Conservation (phyloP, 176 grass and related monocot genomes). For the Eleusine indica region DNA sequence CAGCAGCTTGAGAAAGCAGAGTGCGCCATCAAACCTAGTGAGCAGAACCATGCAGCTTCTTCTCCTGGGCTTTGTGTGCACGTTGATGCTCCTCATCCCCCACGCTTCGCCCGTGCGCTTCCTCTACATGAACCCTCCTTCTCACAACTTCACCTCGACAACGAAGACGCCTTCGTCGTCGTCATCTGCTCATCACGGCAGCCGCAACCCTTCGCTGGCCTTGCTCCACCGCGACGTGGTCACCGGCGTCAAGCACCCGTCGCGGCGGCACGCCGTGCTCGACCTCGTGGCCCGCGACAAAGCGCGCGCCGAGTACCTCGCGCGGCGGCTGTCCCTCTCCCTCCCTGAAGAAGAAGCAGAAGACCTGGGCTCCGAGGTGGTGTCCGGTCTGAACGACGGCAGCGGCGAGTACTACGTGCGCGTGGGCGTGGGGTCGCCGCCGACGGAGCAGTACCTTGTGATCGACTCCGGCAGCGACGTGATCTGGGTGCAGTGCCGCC, state of each 20-base stretch:
- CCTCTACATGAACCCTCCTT: constrained; percentile 46
- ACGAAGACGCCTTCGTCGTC: not conserved
- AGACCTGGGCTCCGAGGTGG: constrained; percentile 72
- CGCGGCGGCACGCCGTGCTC: constrained; percentile 32
- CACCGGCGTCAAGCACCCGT: constrained; percentile 45
- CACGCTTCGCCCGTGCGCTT: constrained; percentile 41
- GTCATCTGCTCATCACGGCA: not conserved
- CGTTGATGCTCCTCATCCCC: constrained; percentile 4
- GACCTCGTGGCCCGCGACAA: constrained; percentile 47
- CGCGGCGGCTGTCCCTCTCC: constrained; percentile 19
- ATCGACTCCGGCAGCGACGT: constrained; percentile 97
- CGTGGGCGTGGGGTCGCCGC: constrained; percentile 70
- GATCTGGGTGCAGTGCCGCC: constrained; percentile 90
- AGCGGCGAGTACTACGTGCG: constrained; percentile 96
- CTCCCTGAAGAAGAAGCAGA: not conserved
- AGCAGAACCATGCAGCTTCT: constrained; percentile 27
- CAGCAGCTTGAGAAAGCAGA: not conserved
- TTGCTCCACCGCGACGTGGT: constrained; percentile 66
- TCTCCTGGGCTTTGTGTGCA: constrained; percentile 35
- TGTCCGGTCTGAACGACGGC: constrained; percentile 73
- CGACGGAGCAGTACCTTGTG: constrained; percentile 79
- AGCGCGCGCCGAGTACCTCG: constrained; percentile 43
- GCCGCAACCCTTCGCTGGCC: constrained; percentile 37
- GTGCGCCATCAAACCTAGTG: not conserved
- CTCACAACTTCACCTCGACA: constrained; percentile 39